Base-by-base conservation (phyloP, 768 basidiomycete species). In the Termitomyces sp. region DNA sequence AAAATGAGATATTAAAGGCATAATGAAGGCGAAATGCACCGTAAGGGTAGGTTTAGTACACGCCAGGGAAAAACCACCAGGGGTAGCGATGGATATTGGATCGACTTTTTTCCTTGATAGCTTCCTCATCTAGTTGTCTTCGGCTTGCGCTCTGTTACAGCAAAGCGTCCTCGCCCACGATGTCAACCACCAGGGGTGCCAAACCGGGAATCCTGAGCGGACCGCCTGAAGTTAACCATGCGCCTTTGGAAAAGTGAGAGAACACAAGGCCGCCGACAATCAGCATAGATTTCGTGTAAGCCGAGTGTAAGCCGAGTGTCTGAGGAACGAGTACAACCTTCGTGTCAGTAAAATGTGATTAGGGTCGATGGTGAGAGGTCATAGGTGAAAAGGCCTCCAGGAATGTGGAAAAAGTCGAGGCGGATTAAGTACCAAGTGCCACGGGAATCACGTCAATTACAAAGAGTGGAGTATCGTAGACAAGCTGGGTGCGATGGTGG, bases 251-350 rank as follows among this genome's bases (percentile, higher is more conserved):
- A 37, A 81, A 61, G 45, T 80, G 78, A 4, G 79, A 77, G 46
- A 79, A 63, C 0, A 74, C 69, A 20, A 81, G 61, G 0, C 81
- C 81, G 5, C 69, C 69, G 46, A 81, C 71, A 45, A 81, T 69
- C 40, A 81, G 69, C 60, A 82, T 70, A 17, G 78, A 76, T 2
- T 81, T 81, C 0, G 78, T 76, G 63, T 82, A 82, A 0, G 79
- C 71, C 17, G 81, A 82, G 78, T 76, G 63, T 82, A 82, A 0
- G 79, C 71, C 17, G 81, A 82, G 66, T 83, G 81, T 9, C 81
- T 79, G 54, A 82, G 81, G 40, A 75, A 76, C 11, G 68, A 31
- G 66, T 83, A 83, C 59, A 73, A 76, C 4, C 81, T 75, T 15
- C 70, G 69, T 6, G 79, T 81, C 38, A 83, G 70, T 37, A 83